phyloP scores from a whole-genome alignment of 2,329 filamentous ascomycete genomes.

The Aspergillus fijiensis region DNA sequence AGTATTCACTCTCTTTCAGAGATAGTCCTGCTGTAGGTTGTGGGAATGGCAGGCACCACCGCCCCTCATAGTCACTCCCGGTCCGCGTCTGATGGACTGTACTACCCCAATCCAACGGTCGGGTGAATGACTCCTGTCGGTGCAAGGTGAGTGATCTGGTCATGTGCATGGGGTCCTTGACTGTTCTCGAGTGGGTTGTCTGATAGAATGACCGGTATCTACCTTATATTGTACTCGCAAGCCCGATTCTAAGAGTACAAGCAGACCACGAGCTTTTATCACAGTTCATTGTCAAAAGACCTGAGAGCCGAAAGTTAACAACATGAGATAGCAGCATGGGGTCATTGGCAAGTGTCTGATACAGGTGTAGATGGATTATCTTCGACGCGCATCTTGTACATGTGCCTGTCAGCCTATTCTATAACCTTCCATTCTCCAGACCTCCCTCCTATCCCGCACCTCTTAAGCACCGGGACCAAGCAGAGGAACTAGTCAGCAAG shows the following conservation, averaged over 20 bases:
- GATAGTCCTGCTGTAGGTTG: background rate
- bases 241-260: background rate
- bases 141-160: background rate
- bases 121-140: background rate
- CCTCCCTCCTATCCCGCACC: too few relatives aligned
- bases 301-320: too few relatives aligned
- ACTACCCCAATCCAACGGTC: background rate
- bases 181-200: background rate
- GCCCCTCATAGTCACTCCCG: background rate
- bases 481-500: too few relatives aligned
- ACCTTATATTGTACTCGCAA: background rate
- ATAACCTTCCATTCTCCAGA: too few relatives aligned
- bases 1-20: background rate
- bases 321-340: too few relatives aligned
- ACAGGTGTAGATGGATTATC: too few relatives aligned
- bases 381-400: too few relatives aligned
- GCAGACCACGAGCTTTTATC: too few relatives aligned
- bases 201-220: background rate
- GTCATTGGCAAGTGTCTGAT: too few relatives aligned
- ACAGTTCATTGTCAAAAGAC: too few relatives aligned
- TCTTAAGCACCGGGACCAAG: too few relatives aligned
- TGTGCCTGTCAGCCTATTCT: too few relatives aligned
- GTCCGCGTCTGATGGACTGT: background rate
- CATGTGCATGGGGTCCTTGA: background rate
- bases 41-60: conserved; percentile 3